Base-by-base conservation (phyloP, 2,329 filamentous ascomycete species). In the Aspergillus udagawae region DNA sequence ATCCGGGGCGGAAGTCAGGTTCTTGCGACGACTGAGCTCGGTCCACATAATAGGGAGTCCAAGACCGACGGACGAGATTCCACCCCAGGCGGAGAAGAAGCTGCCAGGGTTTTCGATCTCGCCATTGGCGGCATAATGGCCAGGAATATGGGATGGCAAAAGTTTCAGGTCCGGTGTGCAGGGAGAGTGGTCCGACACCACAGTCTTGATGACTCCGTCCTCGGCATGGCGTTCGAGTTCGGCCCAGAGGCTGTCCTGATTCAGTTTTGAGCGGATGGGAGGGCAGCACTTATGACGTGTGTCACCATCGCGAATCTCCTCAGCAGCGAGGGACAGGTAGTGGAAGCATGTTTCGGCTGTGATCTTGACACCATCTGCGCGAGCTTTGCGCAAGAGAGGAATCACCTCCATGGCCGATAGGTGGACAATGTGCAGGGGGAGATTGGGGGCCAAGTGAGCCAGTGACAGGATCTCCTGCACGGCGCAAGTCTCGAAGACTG, bases 261-360 rank as follows among this genome's bases (percentile, higher is more conserved):
- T 97, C 42, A 82, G 78, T 67, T 88, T 85, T 61, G 85, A 86
- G 54, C 92, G 88, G 72, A 97, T 96, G 0, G 92, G 92, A 28
- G 92, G 92, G 74, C 92, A 96, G 82, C 92, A 97, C 76, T 97
- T 97, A 79, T 96, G 92, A 56, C 92, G 79, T 28, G 92, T 96
- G 74, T 97, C 92, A 48, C 92, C 92, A 62, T 91, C 85, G 57
- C 85, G 82, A 57, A 97, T 90, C 62, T 87, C 82, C 77, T 97
- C 92, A 0, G 92, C 87, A 0, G 90, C 87, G 1, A 97, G 82
- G 3, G 89, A 89, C 14, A 97, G 85, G 75, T 96, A 97, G 79
- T 96, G 92, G 82, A 95, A 96, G 78, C 92, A 96, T 2, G 92
- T 96, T 77, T 96, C 92, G 54, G 92, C 92, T 0, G 92, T 96